Percentiles rank a stretch among this genome's conserved stretches.
Evolutionary conservation across 2,329 filamentous ascomycete genomes (phyloP).

Genomic region (Ascochyta rabiei): DNA sequence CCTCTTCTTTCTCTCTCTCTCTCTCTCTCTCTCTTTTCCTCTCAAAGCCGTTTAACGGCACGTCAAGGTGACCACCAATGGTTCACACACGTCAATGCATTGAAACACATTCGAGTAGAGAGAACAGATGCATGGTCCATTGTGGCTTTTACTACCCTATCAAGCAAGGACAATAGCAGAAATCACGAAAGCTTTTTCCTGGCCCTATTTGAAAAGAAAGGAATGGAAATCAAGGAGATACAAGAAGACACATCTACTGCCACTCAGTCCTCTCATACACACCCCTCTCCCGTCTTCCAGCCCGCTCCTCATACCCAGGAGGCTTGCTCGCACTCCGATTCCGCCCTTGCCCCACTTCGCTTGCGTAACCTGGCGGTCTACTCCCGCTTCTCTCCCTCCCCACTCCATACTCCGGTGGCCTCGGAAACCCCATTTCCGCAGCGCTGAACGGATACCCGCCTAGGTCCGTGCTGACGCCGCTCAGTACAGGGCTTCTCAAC

Average conservation of each 20-base stretch:
- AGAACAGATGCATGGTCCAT: no score
- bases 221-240: not conserved
- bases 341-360: not conserved
- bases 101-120: no score
- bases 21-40: no score
- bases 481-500: constrained; percentile 15
- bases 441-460: constrained; percentile 23
- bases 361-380: constrained; percentile 2
- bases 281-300: not conserved
- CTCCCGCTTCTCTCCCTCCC: not conserved
- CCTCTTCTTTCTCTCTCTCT: no score
- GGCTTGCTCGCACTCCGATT: constrained; percentile 3
- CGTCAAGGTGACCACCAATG: no score
- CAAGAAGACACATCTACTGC: not conserved
- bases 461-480: constrained; percentile 7
- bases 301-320: constrained; percentile 7
- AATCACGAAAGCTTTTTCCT: not conserved
- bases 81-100: no score
- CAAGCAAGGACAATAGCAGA: not conserved
- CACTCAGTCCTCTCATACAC: not conserved
- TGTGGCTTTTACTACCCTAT: no score
- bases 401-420: constrained; percentile 22
- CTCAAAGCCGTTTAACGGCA: no score
- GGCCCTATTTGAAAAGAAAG: no score
- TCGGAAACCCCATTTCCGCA: constrained; percentile 27